Evolutionary conservation across 2,329 filamentous ascomycete genomes (phyloP), one percentile per base, ranked within the genome.

Genomic region (Trichophyton simii): DNA sequence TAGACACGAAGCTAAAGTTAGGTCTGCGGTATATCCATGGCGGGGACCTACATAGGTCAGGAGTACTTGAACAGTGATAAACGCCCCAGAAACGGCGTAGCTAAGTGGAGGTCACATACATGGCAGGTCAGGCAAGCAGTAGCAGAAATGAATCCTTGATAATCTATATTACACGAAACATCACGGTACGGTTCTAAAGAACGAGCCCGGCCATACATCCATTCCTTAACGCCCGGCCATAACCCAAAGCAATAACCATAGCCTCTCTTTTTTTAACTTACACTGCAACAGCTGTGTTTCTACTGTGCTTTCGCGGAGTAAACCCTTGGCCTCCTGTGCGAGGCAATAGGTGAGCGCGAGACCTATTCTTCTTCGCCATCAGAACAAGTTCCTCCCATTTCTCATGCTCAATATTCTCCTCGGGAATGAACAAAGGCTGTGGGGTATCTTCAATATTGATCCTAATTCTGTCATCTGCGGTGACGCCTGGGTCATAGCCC

Each of bases 361-460:
- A 60, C 9, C 62, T 46, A 1, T 67, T 60, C 34, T 65, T 60
- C 36, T 62, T 66, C 9, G 63, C 65, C 46, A 68, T 63, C 62
- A 66, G 64, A 20, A 63, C 67, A 59, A 72, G 71, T 61, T 76
- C 74, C 52, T 76, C 73, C 28, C 67, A 67, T 18, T 68, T 66
- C 59, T 72, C 68, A 9, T 65, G 65, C 18, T 58, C 36, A 42
- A 58, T 15, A 9, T 28, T 42, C 22, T 18, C 28, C 6, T 8
- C 3, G 13, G 55, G 41, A 13, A n/a, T 28, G 36, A 22, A 58
- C 7, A 42, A 36, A 20, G 55, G n/a, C 8, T 22, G 34, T 9
- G 55, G 13, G 15, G 18, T 41, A 31, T 18, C 28, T 38, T 20
- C 55, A 42, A 55, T 15, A 31, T 58, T 7, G n/a, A 58, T 44